Base-by-base conservation (phyloP, 305 asterid species). In the Fraxinus velutina region DNA sequence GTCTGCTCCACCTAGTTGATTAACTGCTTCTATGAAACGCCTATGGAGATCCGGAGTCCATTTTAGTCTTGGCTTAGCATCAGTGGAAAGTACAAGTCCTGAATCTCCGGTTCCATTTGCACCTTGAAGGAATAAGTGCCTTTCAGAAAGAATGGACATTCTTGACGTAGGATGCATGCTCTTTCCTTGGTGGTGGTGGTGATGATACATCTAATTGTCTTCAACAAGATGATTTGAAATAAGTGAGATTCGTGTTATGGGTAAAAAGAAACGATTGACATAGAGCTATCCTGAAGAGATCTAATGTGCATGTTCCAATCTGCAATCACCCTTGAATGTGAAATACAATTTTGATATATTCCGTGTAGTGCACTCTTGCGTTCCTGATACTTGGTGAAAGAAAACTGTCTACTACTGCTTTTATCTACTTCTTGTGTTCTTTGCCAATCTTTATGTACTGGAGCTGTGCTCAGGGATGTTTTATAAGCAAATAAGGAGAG, bases 1-100 rank as follows among this genome's bases (percentile, higher is more conserved):
- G 85, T 96, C 98, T 87, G 98, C 97, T 84, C 99, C 99, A 52
- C 98, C 99, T 80, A 96, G 90, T 86, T 94, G 98, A 88, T 91
- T 94, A 66, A 96, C 98, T 78, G 99, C 99, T 82, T 96, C 98
- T 52, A 91, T 86, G 88, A 96, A 96, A 84, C 96, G 86, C 87
- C 92, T 92, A 33, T 96, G 98, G 66, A 96, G 97, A 84, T 94
- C 98, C 12, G 94, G 81, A n/a, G 98, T 96, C 99, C 99, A 96
- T 91, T 96, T 96, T 29, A 96, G 84, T 84, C 99, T 89, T 37
- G 99, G 99, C 89, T 96, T 96, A 52, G 99, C 97, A 91, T 96
- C 99, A 10, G 97, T 96, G 36, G 99, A 94, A 50, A 94, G 94
- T 27, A 96, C 97, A 76, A 95, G 98, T 32, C 97, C 95, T 29